These are phyloP conservation scores for Eucalyptus camaldulensis DNA, from an alignment of 345 rosid species.

Conservation along the genomic window DNA sequence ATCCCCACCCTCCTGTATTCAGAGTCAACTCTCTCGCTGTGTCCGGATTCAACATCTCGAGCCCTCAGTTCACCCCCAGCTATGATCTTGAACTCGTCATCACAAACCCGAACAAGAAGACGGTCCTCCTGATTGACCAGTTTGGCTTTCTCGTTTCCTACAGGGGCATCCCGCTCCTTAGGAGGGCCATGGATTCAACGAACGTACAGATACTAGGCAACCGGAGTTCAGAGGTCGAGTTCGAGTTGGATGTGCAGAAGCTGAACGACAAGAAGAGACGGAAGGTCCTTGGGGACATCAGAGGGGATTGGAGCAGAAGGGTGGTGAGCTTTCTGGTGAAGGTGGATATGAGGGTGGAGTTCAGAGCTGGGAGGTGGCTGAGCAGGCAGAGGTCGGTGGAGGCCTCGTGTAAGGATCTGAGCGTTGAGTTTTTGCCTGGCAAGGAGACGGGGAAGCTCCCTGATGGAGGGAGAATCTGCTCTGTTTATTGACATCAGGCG, in stretches of 20 bases:
- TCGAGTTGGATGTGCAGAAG: not conserved
- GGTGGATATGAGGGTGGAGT: not conserved
- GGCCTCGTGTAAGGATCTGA: not conserved
- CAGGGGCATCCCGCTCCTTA: not conserved
- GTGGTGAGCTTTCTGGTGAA: not conserved
- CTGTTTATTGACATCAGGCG: not conserved
- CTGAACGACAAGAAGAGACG: not conserved
- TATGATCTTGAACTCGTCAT: not conserved
- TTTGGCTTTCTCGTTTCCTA: not conserved
- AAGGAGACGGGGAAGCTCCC: not conserved
- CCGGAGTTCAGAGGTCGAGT: not conserved
- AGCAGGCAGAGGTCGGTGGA: not conserved
- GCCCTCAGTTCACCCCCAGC: not conserved
- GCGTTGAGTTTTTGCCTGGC: not conserved
- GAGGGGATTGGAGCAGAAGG: conserved; percentile 5
- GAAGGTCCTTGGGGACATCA: not conserved
- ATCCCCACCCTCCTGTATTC: conserved; percentile 6
- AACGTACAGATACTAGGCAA: not conserved
- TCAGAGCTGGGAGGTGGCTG: not conserved
- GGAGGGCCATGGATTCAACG: not conserved
- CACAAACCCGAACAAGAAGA: conserved; percentile 6
- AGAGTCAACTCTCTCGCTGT: not conserved
- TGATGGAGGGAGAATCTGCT: not conserved
- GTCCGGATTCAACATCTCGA: not conserved
- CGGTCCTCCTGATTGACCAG: not conserved